These are phyloP conservation scores for Amanita pseudoporphyria DNA, from an alignment of 768 basidiomycete genomes.

Conservation along the genomic window DNA sequence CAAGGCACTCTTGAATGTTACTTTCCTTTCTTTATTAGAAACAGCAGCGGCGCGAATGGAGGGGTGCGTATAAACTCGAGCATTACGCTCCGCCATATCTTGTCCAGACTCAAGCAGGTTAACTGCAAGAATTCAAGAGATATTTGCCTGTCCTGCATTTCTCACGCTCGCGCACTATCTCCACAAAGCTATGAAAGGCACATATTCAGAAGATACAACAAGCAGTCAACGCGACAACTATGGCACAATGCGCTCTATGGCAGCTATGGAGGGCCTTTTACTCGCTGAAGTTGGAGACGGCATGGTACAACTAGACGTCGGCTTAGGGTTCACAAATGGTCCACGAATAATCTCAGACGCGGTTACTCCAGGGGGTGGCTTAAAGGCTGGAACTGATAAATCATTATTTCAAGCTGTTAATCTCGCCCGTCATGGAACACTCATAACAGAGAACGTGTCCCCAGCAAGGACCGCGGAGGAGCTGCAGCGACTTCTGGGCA, in stretches of 20 bases:
- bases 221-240: neutral
- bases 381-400: constrained; percentile 5
- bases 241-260: constrained; percentile 20
- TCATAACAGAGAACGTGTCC: constrained; percentile 41
- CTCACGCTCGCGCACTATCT: neutral
- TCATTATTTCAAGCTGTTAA: constrained; percentile 3
- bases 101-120: too few relatives aligned
- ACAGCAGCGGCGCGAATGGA: constrained; percentile 55
- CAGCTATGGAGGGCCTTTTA: constrained; percentile 37
- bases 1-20: constrained; percentile 59
- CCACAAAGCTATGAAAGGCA: neutral
- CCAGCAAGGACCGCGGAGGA: constrained; percentile 44
- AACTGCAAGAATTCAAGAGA: too few relatives aligned
- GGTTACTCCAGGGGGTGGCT: constrained; percentile 21
- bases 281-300: constrained; percentile 37
- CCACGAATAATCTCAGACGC: constrained; percentile 24
- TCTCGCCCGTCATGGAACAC: constrained; percentile 39
- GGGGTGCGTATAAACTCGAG: constrained; percentile 41
- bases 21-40: constrained; percentile 39
- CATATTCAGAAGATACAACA: neutral
- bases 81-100: constrained; percentile 46
- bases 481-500: constrained; percentile 54
- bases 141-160: too few relatives aligned
- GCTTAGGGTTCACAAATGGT: constrained; percentile 30
- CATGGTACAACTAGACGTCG: constrained; percentile 35